Evolutionary conservation across 441 rosid species (phyloP).

Genomic region (Erodium trifolium): DNA sequence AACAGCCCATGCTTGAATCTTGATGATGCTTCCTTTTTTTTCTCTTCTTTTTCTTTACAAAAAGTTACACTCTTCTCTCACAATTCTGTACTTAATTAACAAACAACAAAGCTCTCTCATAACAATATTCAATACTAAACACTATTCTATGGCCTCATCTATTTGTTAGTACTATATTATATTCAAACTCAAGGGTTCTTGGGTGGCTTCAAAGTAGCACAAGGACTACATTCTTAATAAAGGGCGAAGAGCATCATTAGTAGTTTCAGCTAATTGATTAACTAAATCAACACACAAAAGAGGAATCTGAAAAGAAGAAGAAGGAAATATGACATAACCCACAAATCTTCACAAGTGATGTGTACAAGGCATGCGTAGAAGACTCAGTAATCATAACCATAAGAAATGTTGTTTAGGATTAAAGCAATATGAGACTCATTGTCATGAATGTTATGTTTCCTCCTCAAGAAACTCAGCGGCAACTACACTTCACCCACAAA

Average conservation of each 20-base stretch:
- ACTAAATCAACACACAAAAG: background rate
- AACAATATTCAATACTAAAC: no score
- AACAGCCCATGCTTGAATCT: background rate
- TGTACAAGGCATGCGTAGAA: background rate
- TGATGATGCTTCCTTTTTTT: background rate
- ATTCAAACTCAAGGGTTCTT: background rate
- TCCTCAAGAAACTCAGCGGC: no score
- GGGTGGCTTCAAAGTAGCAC: background rate
- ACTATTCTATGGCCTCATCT: no score
- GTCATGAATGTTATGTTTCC: background rate
- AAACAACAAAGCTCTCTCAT: background rate
- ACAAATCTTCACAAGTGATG: no score
- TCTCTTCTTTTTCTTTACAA: background rate
- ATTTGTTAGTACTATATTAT: no score
- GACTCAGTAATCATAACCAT: background rate
- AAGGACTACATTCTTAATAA: background rate
- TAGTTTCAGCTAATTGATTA: no score
- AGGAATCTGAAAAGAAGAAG: background rate
- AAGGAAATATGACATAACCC: no score
- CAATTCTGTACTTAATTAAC: background rate
- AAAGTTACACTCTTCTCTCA: background rate
- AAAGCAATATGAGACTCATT: background rate
- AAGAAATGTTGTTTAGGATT: background rate
- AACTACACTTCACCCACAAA: background rate
- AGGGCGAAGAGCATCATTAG: background rate